These are phyloP conservation scores for Neofusicoccum sp. DNA, from an alignment of 2,329 filamentous ascomycete genomes.

Conservation along the genomic window DNA sequence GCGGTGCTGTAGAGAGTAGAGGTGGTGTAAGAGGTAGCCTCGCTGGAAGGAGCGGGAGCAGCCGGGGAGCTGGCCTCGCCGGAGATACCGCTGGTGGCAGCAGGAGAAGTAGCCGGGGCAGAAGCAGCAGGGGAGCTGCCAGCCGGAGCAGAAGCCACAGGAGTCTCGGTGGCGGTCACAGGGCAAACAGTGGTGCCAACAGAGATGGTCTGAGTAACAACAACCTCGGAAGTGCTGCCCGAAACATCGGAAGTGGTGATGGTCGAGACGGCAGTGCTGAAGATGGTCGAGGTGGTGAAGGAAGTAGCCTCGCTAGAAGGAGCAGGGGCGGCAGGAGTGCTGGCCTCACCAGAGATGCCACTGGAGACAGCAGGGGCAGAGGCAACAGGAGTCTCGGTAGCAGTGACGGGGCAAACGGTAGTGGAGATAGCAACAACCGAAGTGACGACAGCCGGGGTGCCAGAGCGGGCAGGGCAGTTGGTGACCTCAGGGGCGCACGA, in stretches of 20 bases:
- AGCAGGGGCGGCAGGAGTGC: neutral
- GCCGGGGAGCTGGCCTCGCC: neutral
- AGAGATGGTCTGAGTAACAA: conserved; percentile 22
- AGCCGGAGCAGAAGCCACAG: neutral
- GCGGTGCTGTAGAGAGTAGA: neutral
- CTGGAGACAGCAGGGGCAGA: conserved; percentile 16
- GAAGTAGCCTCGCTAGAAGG: neutral
- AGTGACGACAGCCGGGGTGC: conserved; percentile 16
- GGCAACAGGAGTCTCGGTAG: conserved; percentile 11
- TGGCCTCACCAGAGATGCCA: neutral
- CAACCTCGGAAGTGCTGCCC: neutral
- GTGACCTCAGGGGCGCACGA: conserved; percentile 12
- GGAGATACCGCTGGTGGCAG: neutral
- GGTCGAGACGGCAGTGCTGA: neutral
- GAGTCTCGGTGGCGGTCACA: conserved; percentile 10
- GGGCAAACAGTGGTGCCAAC: conserved; percentile 41
- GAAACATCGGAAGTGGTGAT: neutral
- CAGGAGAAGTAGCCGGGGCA: neutral
- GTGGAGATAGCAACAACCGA: conserved; percentile 4
- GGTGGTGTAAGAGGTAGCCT: neutral
- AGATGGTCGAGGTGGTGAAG: neutral
- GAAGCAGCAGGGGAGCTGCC: conserved; percentile 17
- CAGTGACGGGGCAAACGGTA: conserved; percentile 11
- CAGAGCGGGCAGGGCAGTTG: conserved; percentile 24
- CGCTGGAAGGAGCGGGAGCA: neutral